Evolutionary conservation across 2,329 filamentous ascomycete species (phyloP).

Genomic region (Dothideomycetes sp.): DNA sequence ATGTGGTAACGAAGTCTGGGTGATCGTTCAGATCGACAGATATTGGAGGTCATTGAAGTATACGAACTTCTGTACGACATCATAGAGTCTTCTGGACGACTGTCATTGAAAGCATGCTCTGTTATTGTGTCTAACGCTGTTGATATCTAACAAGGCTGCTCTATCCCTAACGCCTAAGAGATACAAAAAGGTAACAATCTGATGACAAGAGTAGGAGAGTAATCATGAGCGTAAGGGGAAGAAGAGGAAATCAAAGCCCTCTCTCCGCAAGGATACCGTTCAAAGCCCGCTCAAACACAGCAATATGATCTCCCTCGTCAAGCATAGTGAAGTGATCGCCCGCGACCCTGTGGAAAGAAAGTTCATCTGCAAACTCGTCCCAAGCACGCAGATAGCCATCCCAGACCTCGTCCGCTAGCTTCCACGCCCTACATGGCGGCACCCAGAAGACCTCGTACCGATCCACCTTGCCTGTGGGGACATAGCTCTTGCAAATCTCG

Average conservation of each 20-base stretch:
- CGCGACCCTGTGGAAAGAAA: slow-evolving; percentile 11
- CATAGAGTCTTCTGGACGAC: too few relatives aligned
- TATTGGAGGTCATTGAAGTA: too few relatives aligned
- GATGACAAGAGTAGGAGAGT: too few relatives aligned
- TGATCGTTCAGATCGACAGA: too few relatives aligned
- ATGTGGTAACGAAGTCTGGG: too few relatives aligned
- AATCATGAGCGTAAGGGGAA: too few relatives aligned
- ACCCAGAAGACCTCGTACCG: slow-evolving; percentile 34
- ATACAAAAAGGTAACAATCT: too few relatives aligned
- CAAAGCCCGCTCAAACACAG: slow-evolving; percentile 10
- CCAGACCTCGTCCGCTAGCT: slow-evolving; percentile 22
- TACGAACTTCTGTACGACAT: too few relatives aligned
- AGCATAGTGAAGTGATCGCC: slow-evolving; percentile 17
- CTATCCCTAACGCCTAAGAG: too few relatives aligned
- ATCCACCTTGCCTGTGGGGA: slow-evolving; percentile 27
- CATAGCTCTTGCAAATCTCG: slow-evolving; percentile 19
- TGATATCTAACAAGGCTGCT: too few relatives aligned
- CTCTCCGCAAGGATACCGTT: not conserved
- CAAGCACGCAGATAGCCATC: slow-evolving; percentile 13
- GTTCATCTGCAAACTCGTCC: slow-evolving; percentile 12
- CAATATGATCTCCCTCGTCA: slow-evolving; percentile 11
- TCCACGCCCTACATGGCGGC: slow-evolving; percentile 20
- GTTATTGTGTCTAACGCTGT: too few relatives aligned
- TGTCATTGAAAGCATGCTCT: too few relatives aligned
- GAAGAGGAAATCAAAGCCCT: not conserved